phyloP scores from a whole-genome alignment of 352 stramenopile genomes.

The Pythium sukuiense region DNA sequence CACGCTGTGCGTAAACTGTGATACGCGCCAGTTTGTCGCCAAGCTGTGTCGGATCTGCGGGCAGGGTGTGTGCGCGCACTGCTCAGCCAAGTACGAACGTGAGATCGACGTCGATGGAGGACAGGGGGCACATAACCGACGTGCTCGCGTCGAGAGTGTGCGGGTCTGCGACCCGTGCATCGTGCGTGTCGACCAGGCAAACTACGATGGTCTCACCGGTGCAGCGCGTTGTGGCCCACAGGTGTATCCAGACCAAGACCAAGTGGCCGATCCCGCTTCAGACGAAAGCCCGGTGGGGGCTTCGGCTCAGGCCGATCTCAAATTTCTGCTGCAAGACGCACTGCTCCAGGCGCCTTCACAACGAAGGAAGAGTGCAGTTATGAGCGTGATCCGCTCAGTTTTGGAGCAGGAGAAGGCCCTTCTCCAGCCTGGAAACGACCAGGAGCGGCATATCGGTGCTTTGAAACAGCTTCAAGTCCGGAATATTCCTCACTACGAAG shows the following conservation, averaged over 20 bases:
- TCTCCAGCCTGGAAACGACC: slow-evolving; percentile 14
- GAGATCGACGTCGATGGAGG: slow-evolving; percentile 3
- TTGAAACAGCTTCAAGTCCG: not conserved
- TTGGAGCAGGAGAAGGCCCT: slow-evolving; percentile 41
- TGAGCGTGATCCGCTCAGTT: slow-evolving; percentile 52
- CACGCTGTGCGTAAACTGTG: slow-evolving; percentile 50
- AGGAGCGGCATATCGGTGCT: slow-evolving; percentile 26
- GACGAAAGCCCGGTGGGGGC: not conserved
- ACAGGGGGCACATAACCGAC: not conserved
- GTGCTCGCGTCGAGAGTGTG: slow-evolving; percentile 24
- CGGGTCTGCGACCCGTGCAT: slow-evolving; percentile 59
- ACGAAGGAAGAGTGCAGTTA: slow-evolving; percentile 39
- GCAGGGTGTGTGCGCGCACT: slow-evolving; percentile 53
- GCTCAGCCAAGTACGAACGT: slow-evolving; percentile 35
- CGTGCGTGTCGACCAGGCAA: slow-evolving; percentile 48
- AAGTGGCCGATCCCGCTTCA: not conserved
- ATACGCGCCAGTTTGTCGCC: slow-evolving; percentile 31
- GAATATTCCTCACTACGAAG: not conserved
- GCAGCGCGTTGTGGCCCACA: not conserved
- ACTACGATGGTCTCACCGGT: slow-evolving; percentile 37
- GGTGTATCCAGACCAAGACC: slow-evolving; percentile 12
- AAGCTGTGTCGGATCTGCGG: slow-evolving; percentile 62
- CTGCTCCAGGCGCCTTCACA: slow-evolving; percentile 29
- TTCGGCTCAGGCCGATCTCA: slow-evolving; percentile 35
- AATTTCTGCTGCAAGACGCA: slow-evolving; percentile 40